A percentile compares a stretch with the other conserved stretches of the same genome.
These are phyloP conservation scores for Aurantiochytrium sp. DNA, from an alignment of 108 stramenopile genomes.

Conservation along the genomic window DNA sequence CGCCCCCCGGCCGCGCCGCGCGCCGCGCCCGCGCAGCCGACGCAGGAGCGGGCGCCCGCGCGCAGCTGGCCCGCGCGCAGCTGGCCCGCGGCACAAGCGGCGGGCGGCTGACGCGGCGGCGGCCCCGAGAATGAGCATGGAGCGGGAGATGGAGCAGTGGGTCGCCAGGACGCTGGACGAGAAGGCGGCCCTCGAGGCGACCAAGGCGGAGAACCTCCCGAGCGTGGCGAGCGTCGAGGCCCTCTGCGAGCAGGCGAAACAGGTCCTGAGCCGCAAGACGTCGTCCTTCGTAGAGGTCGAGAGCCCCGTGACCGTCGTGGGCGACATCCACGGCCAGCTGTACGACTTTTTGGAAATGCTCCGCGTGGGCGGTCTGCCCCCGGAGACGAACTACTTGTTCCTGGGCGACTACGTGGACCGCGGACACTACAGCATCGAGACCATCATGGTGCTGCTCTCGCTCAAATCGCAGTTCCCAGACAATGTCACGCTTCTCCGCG, in stretches of 20 bases:
- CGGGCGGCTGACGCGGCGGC: too few relatives aligned
- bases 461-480: conserved; percentile 80
- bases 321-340: conserved; percentile 37
- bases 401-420: conserved; percentile 89
- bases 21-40: too few relatives aligned
- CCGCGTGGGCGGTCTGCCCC: conserved; percentile 42
- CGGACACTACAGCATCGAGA: conserved; percentile 87
- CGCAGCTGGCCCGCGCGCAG: too few relatives aligned
- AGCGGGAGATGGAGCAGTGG: not conserved
- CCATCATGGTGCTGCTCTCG: conserved; percentile 76
- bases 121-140: not conserved
- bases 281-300: conserved; percentile 6
- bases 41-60: too few relatives aligned
- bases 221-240: not conserved
- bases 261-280: not conserved
- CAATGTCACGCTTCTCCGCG: conserved; percentile 77
- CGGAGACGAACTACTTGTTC: conserved; percentile 81
- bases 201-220: not conserved
- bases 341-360: conserved; percentile 23
- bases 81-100: too few relatives aligned
- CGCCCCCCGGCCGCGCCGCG: too few relatives aligned
- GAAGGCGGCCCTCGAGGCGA: not conserved
- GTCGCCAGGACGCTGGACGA: not conserved
- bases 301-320: conserved; percentile 21
- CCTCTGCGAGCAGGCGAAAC: not conserved